Evolutionary conservation across 1,139 yeast genomes (phyloP), one percentile per base, ranked within the genome.

Genomic region (Yamadazyma dushanensis): DNA sequence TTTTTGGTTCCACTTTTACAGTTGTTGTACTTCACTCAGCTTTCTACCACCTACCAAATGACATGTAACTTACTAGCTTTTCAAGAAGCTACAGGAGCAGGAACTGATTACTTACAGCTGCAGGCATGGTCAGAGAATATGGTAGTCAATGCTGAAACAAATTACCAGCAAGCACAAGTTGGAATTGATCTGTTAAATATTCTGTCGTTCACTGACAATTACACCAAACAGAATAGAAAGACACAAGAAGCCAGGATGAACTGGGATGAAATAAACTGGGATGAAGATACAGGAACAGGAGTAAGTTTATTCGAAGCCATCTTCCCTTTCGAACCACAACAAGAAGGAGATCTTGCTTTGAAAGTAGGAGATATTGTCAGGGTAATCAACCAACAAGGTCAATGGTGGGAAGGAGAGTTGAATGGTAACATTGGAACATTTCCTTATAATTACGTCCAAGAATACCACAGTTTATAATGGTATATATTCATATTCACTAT

Each of bases 401-500:
- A 61, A 20, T 80, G 87, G 87, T 80, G 85, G 84, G 68, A 67
- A 41, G 87, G 86, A 2, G 68, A 69, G 46, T 46, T 69, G 5
- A 60, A 66, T 31, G 82, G 77, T 0, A 45, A 54, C 16, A 43
- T 54, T 17, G 88, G 87, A 0, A 44, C 63, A 14, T 78, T 81
- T 47, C 87, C 88, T 2, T 51, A 63, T 5, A 80, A 76, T 50
- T 78, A 79, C 49, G 80, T 77, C 14, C 15, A 13, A 23, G 17
- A 16, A 8, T 19, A 19, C 9, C 21, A 19, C 7, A 19, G 21
- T 9, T 7, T 7, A 7, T 19, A 9, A 19, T 9, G 21, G 21
- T 7, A 9, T 7, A 19, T 9, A 19, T n/a, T 19, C 21, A 19
- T 19, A 8, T 17, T 17, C 20, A 26, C n/a, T 10, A 14, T 10